phyloP scores from a whole-genome alignment of 2,329 filamentous ascomycete genomes.

The Nectriaceae sp. region DNA sequence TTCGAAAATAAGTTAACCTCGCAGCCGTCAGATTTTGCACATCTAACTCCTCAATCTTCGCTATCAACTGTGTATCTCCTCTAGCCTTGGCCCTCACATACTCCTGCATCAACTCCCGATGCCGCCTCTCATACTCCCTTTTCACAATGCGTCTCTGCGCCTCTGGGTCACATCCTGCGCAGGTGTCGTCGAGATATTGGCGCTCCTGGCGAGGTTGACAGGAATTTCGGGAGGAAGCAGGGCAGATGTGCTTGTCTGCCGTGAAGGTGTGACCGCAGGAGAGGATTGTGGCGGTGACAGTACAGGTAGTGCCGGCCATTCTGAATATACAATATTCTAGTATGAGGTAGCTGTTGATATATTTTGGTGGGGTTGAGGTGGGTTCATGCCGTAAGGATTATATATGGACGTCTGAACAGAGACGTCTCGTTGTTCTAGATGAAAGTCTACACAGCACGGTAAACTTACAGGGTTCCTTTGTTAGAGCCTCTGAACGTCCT shows the following conservation, averaged over 20 bases:
- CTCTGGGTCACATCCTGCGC: conserved; percentile 37
- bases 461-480: too few species aligned
- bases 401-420: too few species aligned
- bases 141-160: conserved; percentile 27
- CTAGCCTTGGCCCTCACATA: conserved; percentile 28
- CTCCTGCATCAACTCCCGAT: conserved; percentile 25
- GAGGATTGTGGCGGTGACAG: conserved; percentile 26
- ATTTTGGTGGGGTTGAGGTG: too few species aligned
- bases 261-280: conserved; percentile 28
- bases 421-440: too few species aligned
- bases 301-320: conserved; percentile 23
- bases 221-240: conserved; percentile 4
- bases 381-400: too few species aligned
- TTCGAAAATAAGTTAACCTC: conserved; percentile 25
- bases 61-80: conserved; percentile 27
- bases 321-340: too few species aligned
- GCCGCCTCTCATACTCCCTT: conserved; percentile 29
- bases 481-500: too few species aligned
- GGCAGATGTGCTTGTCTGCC: conserved; percentile 14
- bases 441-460: too few species aligned
- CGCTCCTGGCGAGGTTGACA: conserved; percentile 15
- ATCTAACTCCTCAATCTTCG: conserved; percentile 22
- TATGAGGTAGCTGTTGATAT: too few species aligned
- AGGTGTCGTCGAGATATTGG: conserved; percentile 36
- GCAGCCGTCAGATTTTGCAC: conserved; percentile 18